Evolutionary conservation across 75 land plant genomes (phyloP).

Genomic region (Adiantum capillusveneris): DNA sequence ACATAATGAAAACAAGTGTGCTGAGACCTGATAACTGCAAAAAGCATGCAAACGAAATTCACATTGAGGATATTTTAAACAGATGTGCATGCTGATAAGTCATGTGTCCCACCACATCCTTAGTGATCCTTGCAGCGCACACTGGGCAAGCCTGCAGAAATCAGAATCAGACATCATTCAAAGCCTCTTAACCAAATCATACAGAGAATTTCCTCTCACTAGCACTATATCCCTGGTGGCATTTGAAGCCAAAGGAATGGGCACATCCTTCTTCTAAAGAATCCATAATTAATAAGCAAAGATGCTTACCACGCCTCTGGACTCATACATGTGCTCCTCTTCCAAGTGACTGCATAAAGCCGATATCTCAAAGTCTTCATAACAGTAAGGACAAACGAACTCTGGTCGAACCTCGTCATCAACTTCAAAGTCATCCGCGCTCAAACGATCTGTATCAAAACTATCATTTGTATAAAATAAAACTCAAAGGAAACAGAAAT

Average conservation of each 20-base stretch:
- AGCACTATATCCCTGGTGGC: no score
- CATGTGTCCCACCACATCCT: slow-evolving; percentile 78
- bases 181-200: no score
- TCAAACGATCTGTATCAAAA: slow-evolving; percentile 56
- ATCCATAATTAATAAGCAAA: no score
- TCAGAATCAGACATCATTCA: no score
- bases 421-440: slow-evolving; percentile 68
- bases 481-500: no score
- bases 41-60: no score
- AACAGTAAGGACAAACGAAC: slow-evolving; percentile 86
- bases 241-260: no score
- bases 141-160: slow-evolving; percentile 58
- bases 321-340: slow-evolving; percentile 79
- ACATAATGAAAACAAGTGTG: no score
- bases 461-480: no score
- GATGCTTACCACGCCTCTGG: slow-evolving; percentile 56
- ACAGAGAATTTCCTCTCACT: no score
- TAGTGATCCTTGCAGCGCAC: slow-evolving; percentile 63
- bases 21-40: background rate
- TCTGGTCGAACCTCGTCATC: slow-evolving; percentile 74
- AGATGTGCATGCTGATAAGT: slow-evolving; percentile 78
- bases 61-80: slow-evolving; percentile 63
- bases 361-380: slow-evolving; percentile 70
- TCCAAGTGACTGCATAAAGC: slow-evolving; percentile 82
- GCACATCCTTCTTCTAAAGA: no score